Evolutionary conservation across 2,329 filamentous ascomycete genomes (phyloP), one percentile per base, ranked within the genome.

Genomic region (Huntiella abstrusa): DNA sequence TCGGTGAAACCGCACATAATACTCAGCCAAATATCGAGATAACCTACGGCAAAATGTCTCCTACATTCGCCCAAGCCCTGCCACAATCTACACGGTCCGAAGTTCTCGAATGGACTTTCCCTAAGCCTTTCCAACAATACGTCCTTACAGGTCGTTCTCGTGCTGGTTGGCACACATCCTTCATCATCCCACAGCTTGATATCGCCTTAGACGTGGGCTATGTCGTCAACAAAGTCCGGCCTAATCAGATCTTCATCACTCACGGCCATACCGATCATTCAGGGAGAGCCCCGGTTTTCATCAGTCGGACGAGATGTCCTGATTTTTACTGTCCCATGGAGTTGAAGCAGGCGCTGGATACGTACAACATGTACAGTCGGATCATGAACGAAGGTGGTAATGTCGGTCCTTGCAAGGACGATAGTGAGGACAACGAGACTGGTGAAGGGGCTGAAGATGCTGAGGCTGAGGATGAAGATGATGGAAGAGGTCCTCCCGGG

Each of bases 161-260:
- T 11, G 67, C 67, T 5, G 66, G 66, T 11, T 69, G 66, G 67
- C 66, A 69, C 55, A 70, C 67, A 2, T 68, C 65, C 4, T 70
- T 70, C 49, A 56, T 70, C 40, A 62, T 70, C 43, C 66, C 67
- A 1, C 63, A 68, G 51, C 63, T 70, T 43, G 65, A 68, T 48
- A 58, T 69, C 19, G 62, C 69, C 3, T 64, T 70, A 33, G 67
- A 70, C 54, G 65, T 66, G 2, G 67, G 67, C 2, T 58, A 69
- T 35, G 56, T 58, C 46, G 61, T 69, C 53, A 68, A 67, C 56
- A 62, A 61, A 28, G 52, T 58, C 2, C 60, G 67, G 0, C 67
- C 67, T 0, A 68, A 66, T 42, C 66, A 69, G 54, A 59, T 70
- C 50, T 69, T 70, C 51, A 55, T 69, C 41, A 69, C 67, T 0